These are phyloP conservation scores for Yamadazyma friedrichii DNA, from an alignment of 1,139 yeast genomes.

Conservation along the genomic window DNA sequence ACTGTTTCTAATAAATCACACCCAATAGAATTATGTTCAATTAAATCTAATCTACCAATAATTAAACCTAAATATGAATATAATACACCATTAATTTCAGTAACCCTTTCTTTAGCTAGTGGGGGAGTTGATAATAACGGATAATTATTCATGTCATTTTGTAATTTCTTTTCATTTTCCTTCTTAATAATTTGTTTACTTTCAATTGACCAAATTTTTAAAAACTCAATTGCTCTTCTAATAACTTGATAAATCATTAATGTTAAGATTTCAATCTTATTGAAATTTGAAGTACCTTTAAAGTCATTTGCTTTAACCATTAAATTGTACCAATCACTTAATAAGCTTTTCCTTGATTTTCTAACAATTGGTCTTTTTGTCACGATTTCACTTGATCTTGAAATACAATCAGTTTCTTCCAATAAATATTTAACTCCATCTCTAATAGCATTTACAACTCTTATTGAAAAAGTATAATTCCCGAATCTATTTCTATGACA, in stretches of 20 bases:
- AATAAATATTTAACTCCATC: slow-evolving; percentile 81
- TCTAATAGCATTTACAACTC: slow-evolving; percentile 51
- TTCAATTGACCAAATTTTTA: slow-evolving; percentile 74
- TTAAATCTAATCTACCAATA: slow-evolving; percentile 69
- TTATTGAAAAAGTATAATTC: slow-evolving; percentile 45
- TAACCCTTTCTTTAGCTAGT: slow-evolving; percentile 64
- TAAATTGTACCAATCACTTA: slow-evolving; percentile 88
- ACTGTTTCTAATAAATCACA: slow-evolving; percentile 65
- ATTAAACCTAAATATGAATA: slow-evolving; percentile 70
- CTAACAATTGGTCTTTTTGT: slow-evolving; percentile 67
- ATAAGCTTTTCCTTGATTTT: slow-evolving; percentile 70
- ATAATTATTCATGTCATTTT: slow-evolving; percentile 40
- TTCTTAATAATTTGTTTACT: slow-evolving; percentile 39
- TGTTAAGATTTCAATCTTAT: slow-evolving; percentile 69
- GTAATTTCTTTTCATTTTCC: slow-evolving; percentile 35
- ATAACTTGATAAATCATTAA: slow-evolving; percentile 73
- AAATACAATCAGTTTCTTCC: slow-evolving; percentile 78
- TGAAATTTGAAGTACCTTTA: slow-evolving; percentile 65
- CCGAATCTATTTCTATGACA: slow-evolving; percentile 44
- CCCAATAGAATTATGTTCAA: slow-evolving; percentile 70
- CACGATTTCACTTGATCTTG: slow-evolving; percentile 79
- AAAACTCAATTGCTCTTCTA: slow-evolving; percentile 67
- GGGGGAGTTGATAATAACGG: slow-evolving; percentile 59
- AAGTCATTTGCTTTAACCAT: slow-evolving; percentile 86
- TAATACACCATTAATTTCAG: slow-evolving; percentile 71